Evolutionary conservation across 192 early-diverging fungal species (phyloP), one percentile per base, ranked within the genome.

Genomic region (Dimargaris verticillata): DNA sequence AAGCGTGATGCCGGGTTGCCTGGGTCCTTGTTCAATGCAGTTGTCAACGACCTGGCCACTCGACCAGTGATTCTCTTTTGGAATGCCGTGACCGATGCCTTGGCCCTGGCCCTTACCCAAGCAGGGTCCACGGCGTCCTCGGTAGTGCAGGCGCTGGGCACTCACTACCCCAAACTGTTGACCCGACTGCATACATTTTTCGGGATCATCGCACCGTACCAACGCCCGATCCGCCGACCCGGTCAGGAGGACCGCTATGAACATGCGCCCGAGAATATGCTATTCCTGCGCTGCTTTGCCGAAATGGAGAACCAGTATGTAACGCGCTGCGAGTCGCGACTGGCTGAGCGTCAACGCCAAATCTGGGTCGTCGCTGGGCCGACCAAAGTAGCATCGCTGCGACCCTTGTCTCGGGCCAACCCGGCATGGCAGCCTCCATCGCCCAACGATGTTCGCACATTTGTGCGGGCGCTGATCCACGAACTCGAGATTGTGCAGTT

Each of bases 401-500:
- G 33, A 7, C 33, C 33, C 33, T 5, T 7, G 33, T 7, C 33
- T 38, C 33, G 33, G 33, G 33, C 33, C 33, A 7, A 38, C 33
- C 33, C 33, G 33, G 33, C 33, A 38, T 38, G 33, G 33, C 33
- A 38, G 33, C 33, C 33, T 38, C 33, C 33, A 2, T 38, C 33
- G 33, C 33, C 33, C 33, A 38, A 38, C 33, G 33, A 38, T 7
- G 33, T 38, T 28, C 24, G 26, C 26, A 33, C 18, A 0, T 28
- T 55, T 18, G 53, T 55, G 28, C 53, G 53, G n/a, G 28, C 24
- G 22, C 17, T 33, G 28, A 6, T 55, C 17, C n/a, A 33, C 26
- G 53, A 55, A 18, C 53, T 55, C 13, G 53, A 55, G 28, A 55
- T 55, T 55, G 28, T 33, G 3, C 28, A 55, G 11, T 55, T 55